These are phyloP conservation scores for Diplodia scrobiculata DNA, from an alignment of 2,329 filamentous ascomycete genomes.

Conservation along the genomic window DNA sequence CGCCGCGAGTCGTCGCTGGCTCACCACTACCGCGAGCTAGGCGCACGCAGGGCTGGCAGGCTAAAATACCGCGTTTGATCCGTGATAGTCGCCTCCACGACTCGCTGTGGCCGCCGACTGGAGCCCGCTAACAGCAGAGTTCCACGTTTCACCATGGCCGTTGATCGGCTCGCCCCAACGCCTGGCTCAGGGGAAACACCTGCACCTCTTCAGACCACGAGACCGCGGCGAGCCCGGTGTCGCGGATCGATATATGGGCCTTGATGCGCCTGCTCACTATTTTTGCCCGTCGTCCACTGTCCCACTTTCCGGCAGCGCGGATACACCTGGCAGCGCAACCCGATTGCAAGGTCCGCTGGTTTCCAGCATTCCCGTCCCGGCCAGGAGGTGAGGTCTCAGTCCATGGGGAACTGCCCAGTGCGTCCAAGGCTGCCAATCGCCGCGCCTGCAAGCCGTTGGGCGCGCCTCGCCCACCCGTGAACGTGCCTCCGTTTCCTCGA, in stretches of 20 bases:
- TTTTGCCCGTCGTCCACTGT: background rate
- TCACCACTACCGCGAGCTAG: slow-evolving; percentile 5
- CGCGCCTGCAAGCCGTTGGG: background rate
- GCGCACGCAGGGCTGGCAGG: slow-evolving; percentile 18
- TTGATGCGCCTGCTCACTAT: slow-evolving; percentile 9
- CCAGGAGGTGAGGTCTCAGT: slow-evolving; percentile 10
- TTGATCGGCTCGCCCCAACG: slow-evolving; percentile 18
- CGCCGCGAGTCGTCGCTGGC: slow-evolving; percentile 15
- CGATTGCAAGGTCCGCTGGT: slow-evolving; percentile 19
- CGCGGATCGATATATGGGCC: slow-evolving; percentile 24
- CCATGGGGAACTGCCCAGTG: slow-evolving; percentile 7
- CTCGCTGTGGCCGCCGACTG: slow-evolving; percentile 6
- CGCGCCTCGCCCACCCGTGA: background rate
- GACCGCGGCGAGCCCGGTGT: slow-evolving; percentile 14
- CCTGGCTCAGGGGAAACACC: slow-evolving; percentile 25
- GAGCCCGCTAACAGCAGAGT: slow-evolving; percentile 16
- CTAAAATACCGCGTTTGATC: slow-evolving; percentile 25
- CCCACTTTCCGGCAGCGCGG: slow-evolving; percentile 17
- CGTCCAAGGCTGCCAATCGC: slow-evolving; percentile 17
- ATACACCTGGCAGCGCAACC: slow-evolving; percentile 13
- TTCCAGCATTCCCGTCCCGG: slow-evolving; percentile 16
- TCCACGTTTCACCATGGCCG: slow-evolving; percentile 23
- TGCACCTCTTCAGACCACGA: slow-evolving; percentile 12
- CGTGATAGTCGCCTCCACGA: slow-evolving; percentile 24
- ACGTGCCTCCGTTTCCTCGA: slow-evolving; percentile 18